Conservation (phyloP, 1,284 basidiomycete genomes). For the Uromyces viciae-fabae region DNA sequence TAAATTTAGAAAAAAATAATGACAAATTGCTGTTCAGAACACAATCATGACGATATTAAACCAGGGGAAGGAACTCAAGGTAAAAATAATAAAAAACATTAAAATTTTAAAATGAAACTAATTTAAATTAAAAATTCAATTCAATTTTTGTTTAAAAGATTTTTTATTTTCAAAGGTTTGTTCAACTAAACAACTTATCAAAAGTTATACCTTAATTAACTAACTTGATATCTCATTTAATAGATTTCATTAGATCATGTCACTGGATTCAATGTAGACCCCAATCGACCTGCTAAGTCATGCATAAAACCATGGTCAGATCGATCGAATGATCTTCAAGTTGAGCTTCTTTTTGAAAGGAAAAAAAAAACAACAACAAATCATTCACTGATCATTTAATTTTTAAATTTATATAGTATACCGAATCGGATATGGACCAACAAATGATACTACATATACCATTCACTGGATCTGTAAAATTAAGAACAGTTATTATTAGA, state of each 20-base stretch:
- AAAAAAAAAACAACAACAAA: neutral
- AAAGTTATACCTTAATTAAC: neutral
- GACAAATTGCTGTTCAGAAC: too few relatives aligned
- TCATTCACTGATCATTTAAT: neutral
- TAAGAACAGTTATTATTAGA: conserved; percentile 69
- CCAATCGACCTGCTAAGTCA: conserved; percentile 21
- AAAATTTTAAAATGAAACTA: neutral
- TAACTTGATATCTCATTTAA: neutral
- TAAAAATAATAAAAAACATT: neutral
- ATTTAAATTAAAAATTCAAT: neutral
- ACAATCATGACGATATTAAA: conserved; percentile 23
- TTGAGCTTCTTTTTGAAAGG: neutral
- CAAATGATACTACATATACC: conserved; percentile 69
- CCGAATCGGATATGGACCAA: conserved; percentile 77
- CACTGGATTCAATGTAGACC: conserved; percentile 13
- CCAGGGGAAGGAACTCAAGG: conserved; percentile 37
- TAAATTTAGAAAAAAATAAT: too few relatives aligned
- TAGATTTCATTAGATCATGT: conserved; percentile 21
- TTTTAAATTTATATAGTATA: conserved; percentile 59
- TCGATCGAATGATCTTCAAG: conserved; percentile 9
- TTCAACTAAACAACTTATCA: too few relatives aligned
- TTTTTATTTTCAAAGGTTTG: conserved; percentile 28
- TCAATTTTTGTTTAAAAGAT: neutral
- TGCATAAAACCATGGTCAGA: conserved; percentile 34
- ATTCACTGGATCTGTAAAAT: conserved; percentile 72